A percentile compares a stretch with the other conserved stretches of the same genome.
These are phyloP conservation scores for Fusarium sp. DNA, from an alignment of 2,329 filamentous ascomycete genomes.

Conservation along the genomic window DNA sequence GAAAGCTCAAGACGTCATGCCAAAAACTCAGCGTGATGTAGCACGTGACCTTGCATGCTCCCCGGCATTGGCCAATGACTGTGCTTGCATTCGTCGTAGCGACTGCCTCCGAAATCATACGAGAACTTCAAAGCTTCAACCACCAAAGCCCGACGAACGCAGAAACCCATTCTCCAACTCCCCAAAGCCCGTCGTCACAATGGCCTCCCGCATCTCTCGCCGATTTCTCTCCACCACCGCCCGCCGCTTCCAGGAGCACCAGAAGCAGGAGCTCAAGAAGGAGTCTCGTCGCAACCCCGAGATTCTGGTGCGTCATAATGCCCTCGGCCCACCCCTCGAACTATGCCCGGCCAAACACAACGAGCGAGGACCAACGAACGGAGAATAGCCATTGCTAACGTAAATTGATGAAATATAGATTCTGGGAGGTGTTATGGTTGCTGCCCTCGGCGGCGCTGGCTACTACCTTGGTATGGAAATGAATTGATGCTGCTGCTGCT, in stretches of 20 bases:
- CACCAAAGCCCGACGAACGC: constrained; percentile 35
- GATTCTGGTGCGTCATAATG: constrained; percentile 61
- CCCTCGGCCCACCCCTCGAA: constrained; percentile 39
- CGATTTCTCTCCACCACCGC: constrained; percentile 69
- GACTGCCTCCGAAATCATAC: constrained; percentile 52
- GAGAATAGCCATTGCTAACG: constrained; percentile 32
- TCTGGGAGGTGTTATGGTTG: constrained; percentile 91
- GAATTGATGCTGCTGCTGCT: constrained; percentile 5
- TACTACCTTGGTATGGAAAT: constrained; percentile 82
- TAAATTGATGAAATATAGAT: constrained; percentile 69
- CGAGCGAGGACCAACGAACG: constrained; percentile 2
- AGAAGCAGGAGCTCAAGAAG: constrained; percentile 66
- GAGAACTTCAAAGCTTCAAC: constrained; percentile 50
- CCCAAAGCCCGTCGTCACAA: constrained; percentile 55
- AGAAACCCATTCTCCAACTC: constrained; percentile 36
- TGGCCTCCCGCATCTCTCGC: constrained; percentile 71
- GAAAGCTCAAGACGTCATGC: constrained; percentile 38
- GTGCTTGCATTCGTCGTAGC: constrained; percentile 35
- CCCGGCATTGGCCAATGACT: constrained; percentile 50
- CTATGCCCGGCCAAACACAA: constrained; percentile 19
- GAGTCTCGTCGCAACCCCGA: constrained; percentile 71
- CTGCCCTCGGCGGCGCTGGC: constrained; percentile 88
- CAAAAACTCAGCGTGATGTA: not conserved
- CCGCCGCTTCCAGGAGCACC: constrained; percentile 64
- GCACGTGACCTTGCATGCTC: constrained; percentile 42